Evolutionary conservation across 2,329 filamentous ascomycete genomes (phyloP), one percentile per base, ranked within the genome.

Genomic region (Penicillium sp.): DNA sequence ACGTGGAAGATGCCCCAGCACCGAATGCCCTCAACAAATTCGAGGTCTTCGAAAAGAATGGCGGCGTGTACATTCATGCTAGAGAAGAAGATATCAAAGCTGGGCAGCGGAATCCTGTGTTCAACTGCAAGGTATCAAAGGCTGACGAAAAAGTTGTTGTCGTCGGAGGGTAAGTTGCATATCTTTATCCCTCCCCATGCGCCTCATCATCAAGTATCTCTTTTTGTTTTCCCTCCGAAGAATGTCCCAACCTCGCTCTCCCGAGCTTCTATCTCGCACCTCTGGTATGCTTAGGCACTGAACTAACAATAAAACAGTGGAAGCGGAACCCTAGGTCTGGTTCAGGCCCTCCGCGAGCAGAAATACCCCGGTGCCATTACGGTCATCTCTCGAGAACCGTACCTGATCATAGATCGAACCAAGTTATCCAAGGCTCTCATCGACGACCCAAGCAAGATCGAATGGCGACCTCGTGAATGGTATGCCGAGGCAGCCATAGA

Each of bases 351-450:
- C 13, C 85, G 92, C 36, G 86, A 87, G 56, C 83, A 86, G 55
- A 90, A 91, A 27, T 97, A 85, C 75, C 79, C 78, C 4, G 92
- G 90, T 12, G 75, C 80, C 47, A 84, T 99, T 59, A 95, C 90
- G 0, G 77, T 95, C 62, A 84, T 99, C 62, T 85, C 88, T 11
- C 84, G 81, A 56, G 93, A 99, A 70, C 86, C 88, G 18, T 87
- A 93, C 67, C 79, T 87, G 29, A 91, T 91, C 28, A 91, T 97
- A 61, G 93, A 99, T 73, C 83, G 93, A 16, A 89, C 93, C 10
- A 97, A 97, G 77, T 80, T 99, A 35, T 96, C 91, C 64, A 99
- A 99, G 73, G 89, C 92, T 0, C 78, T 99, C 11, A 80, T 96
- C 54, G 82, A 88, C 6, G 92, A 99, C 65, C 71, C 83, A 1